These are phyloP conservation scores for Podaxis pistillaris DNA, from an alignment of 768 basidiomycete genomes.

Conservation along the genomic window DNA sequence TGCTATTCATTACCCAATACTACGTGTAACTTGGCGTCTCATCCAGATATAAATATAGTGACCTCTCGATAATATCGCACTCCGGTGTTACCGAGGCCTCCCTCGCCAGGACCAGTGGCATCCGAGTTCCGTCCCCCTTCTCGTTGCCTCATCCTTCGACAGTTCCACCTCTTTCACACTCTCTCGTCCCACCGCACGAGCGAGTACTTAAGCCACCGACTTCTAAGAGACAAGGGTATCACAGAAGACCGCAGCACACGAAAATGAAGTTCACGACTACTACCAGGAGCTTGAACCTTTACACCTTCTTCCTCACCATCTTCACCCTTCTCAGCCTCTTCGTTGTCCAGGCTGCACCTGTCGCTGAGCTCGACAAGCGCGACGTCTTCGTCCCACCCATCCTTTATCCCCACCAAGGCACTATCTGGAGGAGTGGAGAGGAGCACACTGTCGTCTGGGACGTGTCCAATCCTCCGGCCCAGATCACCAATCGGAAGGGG, in stretches of 20 bases:
- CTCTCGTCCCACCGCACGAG: neutral
- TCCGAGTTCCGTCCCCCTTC: neutral
- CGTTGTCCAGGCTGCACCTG: conserved; percentile 22
- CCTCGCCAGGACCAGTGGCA: neutral
- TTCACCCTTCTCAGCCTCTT: conserved; percentile 16
- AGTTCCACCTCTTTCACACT: neutral
- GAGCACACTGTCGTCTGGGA: conserved; percentile 47
- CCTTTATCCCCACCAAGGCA: conserved; percentile 30
- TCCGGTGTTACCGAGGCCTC: neutral
- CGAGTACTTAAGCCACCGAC: neutral
- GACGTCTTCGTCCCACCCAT: conserved; percentile 51
- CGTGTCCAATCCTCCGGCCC: conserved; percentile 34
- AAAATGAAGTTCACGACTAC: conserved; percentile 12
- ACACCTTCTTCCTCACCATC: conserved; percentile 11
- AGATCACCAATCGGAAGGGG: conserved; percentile 49
- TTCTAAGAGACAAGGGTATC: neutral
- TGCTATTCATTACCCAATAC: neutral
- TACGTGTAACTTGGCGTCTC: neutral
- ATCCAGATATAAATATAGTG: conserved; percentile 8
- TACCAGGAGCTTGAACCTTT: conserved; percentile 3
- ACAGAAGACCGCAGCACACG: neutral
- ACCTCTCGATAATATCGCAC: neutral
- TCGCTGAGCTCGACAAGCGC: conserved; percentile 25
- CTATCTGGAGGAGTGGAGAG: conserved; percentile 40
- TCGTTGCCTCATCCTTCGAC: neutral